These are phyloP conservation scores for Meripilus lineatus DNA, from an alignment of 1,284 basidiomycete genomes.

Conservation along the genomic window DNA sequence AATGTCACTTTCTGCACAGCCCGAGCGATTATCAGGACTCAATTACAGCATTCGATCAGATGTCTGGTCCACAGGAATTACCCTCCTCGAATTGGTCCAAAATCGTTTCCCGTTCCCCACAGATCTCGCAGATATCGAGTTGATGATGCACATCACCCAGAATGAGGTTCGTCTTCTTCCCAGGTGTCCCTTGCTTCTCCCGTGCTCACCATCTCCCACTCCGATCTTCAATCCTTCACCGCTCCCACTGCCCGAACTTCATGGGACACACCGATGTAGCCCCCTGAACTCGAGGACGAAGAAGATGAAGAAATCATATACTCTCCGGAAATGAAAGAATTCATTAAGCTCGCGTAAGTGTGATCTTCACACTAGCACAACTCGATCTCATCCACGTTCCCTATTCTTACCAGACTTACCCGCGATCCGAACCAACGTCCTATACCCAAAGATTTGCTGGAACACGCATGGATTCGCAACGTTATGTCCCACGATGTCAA, in stretches of 20 bases:
- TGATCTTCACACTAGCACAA: background rate
- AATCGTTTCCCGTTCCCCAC: conserved; percentile 95
- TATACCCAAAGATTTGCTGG: conserved; percentile 80
- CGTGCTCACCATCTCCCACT: too few species aligned
- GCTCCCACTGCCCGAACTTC: too few species aligned
- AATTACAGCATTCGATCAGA: conserved; percentile 93
- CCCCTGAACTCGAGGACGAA: conserved; percentile 76
- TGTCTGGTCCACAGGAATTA: conserved; percentile 97
- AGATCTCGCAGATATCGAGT: conserved; percentile 89
- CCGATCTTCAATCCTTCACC: too few species aligned
- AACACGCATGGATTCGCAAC: conserved; percentile 83
- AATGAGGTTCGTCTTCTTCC: conserved; percentile 50
- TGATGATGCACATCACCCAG: conserved; percentile 88
- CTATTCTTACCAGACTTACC: conserved; percentile 22
- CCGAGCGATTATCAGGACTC: conserved; percentile 88
- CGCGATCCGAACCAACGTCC: conserved; percentile 53
- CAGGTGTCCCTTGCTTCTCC: conserved; percentile 4
- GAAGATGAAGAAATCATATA: conserved; percentile 67
- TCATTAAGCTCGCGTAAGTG: conserved; percentile 82
- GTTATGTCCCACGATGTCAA: conserved; percentile 81
- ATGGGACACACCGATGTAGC: too few species aligned
- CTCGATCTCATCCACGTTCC: conserved; percentile 1
- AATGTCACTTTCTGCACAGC: conserved; percentile 42
- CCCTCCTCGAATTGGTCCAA: conserved; percentile 89
- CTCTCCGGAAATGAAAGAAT: conserved; percentile 88